Evolutionary conservation across 176 grass and related monocot genomes (phyloP).

Genomic region (Triticum timopheevii): DNA sequence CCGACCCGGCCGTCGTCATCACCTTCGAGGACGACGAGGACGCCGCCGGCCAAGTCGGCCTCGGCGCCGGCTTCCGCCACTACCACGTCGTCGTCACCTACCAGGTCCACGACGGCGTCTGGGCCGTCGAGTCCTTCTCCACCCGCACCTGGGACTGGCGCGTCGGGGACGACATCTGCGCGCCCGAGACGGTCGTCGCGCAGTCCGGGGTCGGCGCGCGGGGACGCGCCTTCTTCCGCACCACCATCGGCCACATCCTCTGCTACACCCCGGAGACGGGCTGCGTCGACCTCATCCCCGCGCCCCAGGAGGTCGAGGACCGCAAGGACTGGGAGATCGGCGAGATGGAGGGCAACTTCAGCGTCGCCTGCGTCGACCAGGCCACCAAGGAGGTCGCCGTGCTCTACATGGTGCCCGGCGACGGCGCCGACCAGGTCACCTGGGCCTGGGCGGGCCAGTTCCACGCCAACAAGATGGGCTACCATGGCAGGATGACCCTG

Average conservation of each 20-base stretch:
- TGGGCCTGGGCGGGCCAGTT: not conserved
- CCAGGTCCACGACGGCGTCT: conserved; percentile 26
- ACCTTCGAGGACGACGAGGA: conserved; percentile 26
- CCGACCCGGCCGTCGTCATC: conserved; percentile 44
- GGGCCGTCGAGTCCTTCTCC: conserved; percentile 60
- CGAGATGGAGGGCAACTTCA: conserved; percentile 47
- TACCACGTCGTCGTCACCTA: conserved; percentile 52
- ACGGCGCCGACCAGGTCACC: not conserved
- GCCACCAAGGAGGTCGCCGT: not conserved
- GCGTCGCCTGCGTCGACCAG: conserved; percentile 15
- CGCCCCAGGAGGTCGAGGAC: not conserved
- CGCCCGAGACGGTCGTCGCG: conserved; percentile 10
- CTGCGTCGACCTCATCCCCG: not conserved
- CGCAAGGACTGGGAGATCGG: conserved; percentile 51
- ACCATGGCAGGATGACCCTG: not conserved
- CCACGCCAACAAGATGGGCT: conserved; percentile 4
- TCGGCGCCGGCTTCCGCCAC: conserved; percentile 1
- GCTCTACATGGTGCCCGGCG: not conserved
- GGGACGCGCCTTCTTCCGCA: conserved; percentile 69
- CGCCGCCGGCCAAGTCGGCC: not conserved
- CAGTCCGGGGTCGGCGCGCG: conserved; percentile 33
- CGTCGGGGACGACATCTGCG: not conserved
- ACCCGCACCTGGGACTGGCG: conserved; percentile 47
- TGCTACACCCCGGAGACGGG: conserved; percentile 32
- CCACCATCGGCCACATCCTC: conserved; percentile 38